Evolutionary conservation across 257 asterid genomes (phyloP).

Genomic region (Solanum peruvianum): DNA sequence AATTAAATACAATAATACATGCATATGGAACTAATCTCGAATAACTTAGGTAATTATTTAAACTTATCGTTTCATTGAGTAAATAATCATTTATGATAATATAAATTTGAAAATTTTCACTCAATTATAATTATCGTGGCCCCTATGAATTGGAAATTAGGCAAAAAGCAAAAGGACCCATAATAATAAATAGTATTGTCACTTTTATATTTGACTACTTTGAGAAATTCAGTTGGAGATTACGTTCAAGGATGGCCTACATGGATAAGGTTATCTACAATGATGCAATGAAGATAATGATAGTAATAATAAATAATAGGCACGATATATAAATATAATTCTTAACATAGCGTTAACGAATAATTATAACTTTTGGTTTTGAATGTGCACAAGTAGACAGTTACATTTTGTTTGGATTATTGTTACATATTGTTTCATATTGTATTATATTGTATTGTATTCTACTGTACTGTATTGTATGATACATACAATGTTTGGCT

Average conservation of each 20-base stretch:
- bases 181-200: neutral
- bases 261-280: neutral
- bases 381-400: too few species aligned
- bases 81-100: too few species aligned
- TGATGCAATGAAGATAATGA: neutral
- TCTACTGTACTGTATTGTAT: too few species aligned
- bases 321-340: too few species aligned
- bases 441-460: too few species aligned
- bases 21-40: neutral
- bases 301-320: too few species aligned
- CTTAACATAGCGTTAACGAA: rapidly evolving
- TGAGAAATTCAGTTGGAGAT: neutral
- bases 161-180: neutral
- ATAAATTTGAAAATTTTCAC: too few species aligned
- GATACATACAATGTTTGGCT: too few species aligned
- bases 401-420: too few species aligned
- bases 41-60: too few species aligned
- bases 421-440: too few species aligned
- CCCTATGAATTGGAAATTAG: neutral
- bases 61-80: neutral
- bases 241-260: neutral
- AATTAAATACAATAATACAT: neutral
- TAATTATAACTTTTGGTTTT: too few species aligned
- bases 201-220: neutral
- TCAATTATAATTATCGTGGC: neutral